These are phyloP conservation scores for Parastagonospora nodorum DNA, from an alignment of 2,329 filamentous ascomycete genomes.

Conservation along the genomic window DNA sequence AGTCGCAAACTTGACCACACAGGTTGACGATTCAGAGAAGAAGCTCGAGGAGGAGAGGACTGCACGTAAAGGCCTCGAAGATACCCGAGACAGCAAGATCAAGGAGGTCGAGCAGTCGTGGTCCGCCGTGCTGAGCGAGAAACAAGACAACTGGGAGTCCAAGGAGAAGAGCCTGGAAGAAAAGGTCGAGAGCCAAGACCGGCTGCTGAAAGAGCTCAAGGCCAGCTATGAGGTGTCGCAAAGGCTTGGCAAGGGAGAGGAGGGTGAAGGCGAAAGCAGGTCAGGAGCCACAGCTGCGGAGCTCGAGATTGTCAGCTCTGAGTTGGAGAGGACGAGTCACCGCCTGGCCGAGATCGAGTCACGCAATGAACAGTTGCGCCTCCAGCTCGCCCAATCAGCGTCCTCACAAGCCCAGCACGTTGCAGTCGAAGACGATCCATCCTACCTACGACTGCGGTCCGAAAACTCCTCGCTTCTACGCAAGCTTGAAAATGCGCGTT, in stretches of 20 bases:
- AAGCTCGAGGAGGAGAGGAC: constrained; percentile 78
- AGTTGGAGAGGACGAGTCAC: constrained; percentile 86
- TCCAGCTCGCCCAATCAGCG: constrained; percentile 88
- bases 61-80: constrained; percentile 75
- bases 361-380: constrained; percentile 87
- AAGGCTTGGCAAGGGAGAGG: constrained; percentile 75
- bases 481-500: constrained; percentile 80
- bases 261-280: constrained; percentile 60
- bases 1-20: constrained; percentile 73
- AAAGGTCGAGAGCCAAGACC: constrained; percentile 92
- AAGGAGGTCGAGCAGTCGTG: constrained; percentile 91
- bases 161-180: constrained; percentile 92
- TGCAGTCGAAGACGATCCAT: constrained; percentile 84
- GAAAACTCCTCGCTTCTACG: constrained; percentile 92
- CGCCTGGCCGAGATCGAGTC: constrained; percentile 89
- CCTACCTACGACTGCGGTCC: constrained; percentile 83
- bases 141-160: constrained; percentile 93
- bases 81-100: constrained; percentile 75
- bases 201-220: constrained; percentile 90
- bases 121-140: constrained; percentile 88
- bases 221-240: constrained; percentile 97
- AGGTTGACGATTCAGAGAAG: constrained; percentile 82
- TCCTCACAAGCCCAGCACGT: constrained; percentile 67
- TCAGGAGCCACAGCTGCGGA: constrained; percentile 82
- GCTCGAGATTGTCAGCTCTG: constrained; percentile 88